phyloP scores from a whole-genome alignment of 805 yeast species.

The Hyphopichia homilentoma region DNA sequence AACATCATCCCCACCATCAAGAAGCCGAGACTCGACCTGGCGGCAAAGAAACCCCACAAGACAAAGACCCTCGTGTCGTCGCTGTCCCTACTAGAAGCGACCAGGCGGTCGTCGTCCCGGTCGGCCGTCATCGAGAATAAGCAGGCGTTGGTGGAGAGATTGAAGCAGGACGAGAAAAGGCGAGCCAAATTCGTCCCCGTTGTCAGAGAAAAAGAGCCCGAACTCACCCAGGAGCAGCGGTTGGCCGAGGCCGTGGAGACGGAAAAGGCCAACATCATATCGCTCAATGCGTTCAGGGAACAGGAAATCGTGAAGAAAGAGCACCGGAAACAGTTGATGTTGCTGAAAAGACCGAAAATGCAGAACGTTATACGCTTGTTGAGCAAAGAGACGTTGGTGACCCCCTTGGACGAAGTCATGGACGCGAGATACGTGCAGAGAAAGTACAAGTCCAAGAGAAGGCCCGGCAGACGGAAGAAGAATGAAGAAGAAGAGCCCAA shows the following conservation, averaged over 20 bases:
- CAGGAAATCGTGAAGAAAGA: conserved; percentile 81
- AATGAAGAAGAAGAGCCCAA: conserved; percentile 27
- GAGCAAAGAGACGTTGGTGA: conserved; percentile 46
- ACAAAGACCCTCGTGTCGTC: conserved; percentile 33
- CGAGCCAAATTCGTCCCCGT: conserved; percentile 45
- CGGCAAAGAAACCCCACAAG: conserved; percentile 24
- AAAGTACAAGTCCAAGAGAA: conserved; percentile 37
- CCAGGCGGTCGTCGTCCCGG: conserved; percentile 73
- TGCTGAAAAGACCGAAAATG: conserved; percentile 61
- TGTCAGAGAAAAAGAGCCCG: conserved; percentile 36
- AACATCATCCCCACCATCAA: conserved; percentile 29
- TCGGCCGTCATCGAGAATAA: conserved; percentile 74
- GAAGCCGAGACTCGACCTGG: conserved; percentile 22
- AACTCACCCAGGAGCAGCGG: conserved; percentile 69
- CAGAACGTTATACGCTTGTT: conserved; percentile 53
- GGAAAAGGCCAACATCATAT: conserved; percentile 68
- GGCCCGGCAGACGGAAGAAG: conserved; percentile 44
- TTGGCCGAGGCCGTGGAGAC: conserved; percentile 84
- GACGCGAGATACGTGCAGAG: conserved; percentile 41
- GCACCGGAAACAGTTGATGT: conserved; percentile 67
- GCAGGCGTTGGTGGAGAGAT: conserved; percentile 67
- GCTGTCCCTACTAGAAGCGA: conserved; percentile 47
- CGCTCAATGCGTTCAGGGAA: conserved; percentile 75
- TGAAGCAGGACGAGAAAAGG: conserved; percentile 65
- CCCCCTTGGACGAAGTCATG: conserved; percentile 62